Evolutionary conservation across 352 stramenopile genomes (phyloP).

Genomic region (Globisporangium alternatum): DNA sequence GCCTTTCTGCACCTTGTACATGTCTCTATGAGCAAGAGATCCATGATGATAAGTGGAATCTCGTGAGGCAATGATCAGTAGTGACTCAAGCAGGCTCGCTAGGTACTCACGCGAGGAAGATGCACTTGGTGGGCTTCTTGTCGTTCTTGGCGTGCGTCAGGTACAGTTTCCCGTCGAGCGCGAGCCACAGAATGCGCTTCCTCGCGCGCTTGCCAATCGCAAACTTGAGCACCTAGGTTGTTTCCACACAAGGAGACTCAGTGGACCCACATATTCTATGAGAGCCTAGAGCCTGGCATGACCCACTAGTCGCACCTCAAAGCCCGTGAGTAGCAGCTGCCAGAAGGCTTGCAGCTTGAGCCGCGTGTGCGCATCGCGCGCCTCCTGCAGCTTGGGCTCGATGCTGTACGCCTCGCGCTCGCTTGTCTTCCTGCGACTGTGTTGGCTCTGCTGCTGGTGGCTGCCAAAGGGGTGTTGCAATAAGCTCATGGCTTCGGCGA

Average conservation of each 20-base stretch:
- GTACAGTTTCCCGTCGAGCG: slow-evolving; percentile 40
- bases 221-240: slow-evolving; percentile 36
- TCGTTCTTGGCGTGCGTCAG: slow-evolving; percentile 41
- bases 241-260: neutral
- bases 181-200: slow-evolving; percentile 49
- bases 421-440: slow-evolving; percentile 4
- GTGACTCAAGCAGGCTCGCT: neutral
- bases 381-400: slow-evolving; percentile 22
- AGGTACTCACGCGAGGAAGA: slow-evolving; percentile 43
- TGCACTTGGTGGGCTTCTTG: slow-evolving; percentile 32
- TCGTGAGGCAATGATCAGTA: neutral
- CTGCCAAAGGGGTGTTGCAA: slow-evolving; percentile 26
- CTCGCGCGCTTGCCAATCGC: slow-evolving; percentile 43
- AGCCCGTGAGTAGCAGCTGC: slow-evolving; percentile 52
- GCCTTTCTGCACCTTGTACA: slow-evolving; percentile 41
- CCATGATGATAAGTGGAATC: neutral
- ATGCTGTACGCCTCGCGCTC: slow-evolving; percentile 27
- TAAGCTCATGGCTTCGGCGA: slow-evolving; percentile 34
- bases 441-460: slow-evolving; percentile 4
- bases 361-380: slow-evolving; percentile 27
- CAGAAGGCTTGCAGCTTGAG: slow-evolving; percentile 53
- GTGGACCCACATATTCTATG: no score
- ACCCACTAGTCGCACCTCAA: slow-evolving; percentile 26
- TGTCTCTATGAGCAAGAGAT: slow-evolving; percentile 24
- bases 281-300: neutral